Evolutionary conservation across 78 protist species (phyloP).

Genomic region (Monocercomonoides exilis): DNA sequence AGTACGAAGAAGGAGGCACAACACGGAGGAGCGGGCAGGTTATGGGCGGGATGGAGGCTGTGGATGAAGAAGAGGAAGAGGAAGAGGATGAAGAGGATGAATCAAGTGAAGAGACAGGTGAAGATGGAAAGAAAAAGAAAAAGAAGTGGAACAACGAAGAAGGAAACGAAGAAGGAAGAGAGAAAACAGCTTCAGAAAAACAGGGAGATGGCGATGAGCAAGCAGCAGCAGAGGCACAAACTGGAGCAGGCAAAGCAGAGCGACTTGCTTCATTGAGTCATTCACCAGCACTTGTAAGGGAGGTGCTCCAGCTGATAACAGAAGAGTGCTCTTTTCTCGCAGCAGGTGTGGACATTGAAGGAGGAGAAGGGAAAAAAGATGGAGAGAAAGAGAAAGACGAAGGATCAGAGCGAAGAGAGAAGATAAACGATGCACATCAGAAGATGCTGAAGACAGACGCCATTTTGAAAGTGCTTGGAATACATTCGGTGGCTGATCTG

Average conservation of each 20-base stretch:
- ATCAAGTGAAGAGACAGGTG: no score
- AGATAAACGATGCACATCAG: no score
- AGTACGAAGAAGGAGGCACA: no score
- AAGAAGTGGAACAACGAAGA: neutral
- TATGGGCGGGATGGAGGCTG: no score
- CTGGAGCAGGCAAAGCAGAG: no score
- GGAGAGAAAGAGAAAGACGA: neutral
- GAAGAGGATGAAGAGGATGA: no score
- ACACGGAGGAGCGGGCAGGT: no score
- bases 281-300: neutral
- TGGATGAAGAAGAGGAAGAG: no score
- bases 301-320: neutral
- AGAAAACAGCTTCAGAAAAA: no score
- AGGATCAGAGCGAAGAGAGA: no score
- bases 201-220: no score
- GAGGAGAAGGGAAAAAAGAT: neutral
- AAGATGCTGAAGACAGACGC: neutral
- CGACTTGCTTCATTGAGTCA: neutral
- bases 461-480: neutral
- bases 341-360: neutral
- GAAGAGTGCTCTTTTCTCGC: neutral
- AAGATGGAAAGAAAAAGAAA: neutral
- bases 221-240: no score
- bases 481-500: neutral
- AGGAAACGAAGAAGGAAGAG: neutral